A percentile compares a stretch with the other conserved stretches of the same genome.
These are phyloP conservation scores for Jacaranda mimosifolia DNA, from an alignment of 257 asterid genomes.

Conservation along the genomic window DNA sequence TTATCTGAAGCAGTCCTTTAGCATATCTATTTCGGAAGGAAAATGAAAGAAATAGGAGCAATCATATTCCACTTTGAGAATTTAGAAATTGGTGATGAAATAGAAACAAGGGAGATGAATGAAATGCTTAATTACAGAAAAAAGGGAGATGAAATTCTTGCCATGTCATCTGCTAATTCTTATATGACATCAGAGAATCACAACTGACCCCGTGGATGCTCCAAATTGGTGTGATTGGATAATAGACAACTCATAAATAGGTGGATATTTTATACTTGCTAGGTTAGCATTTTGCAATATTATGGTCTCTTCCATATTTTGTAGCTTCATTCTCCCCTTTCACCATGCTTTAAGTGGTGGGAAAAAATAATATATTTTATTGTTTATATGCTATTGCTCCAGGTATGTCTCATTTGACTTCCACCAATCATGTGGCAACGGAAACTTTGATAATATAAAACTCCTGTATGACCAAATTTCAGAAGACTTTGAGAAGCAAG, in stretches of 20 bases:
- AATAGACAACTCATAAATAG: conserved; percentile 17
- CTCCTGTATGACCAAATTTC: conserved; percentile 75
- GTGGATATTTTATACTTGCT: neutral
- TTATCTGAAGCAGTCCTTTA: neutral
- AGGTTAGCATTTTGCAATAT: conserved; percentile 16
- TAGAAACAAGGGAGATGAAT: conserved; percentile 22
- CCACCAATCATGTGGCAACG: conserved; percentile 83
- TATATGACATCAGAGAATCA: conserved; percentile 27
- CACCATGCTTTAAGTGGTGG: conserved; percentile 26
- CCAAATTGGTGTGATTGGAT: conserved; percentile 22
- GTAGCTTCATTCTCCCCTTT: conserved; percentile 25
- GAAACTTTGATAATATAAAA: conserved; percentile 84
- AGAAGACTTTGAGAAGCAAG: conserved; percentile 85
- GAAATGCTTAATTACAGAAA: too few species aligned
- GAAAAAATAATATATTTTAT: conserved; percentile 17
- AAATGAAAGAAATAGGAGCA: conserved; percentile 22
- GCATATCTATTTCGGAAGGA: conserved; percentile 22
- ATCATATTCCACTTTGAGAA: neutral
- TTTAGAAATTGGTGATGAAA: conserved; percentile 22
- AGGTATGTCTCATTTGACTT: conserved; percentile 94
- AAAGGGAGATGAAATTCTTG: conserved; percentile 30
- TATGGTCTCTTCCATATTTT: conserved; percentile 25
- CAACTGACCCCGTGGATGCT: conserved; percentile 24
- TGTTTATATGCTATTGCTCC: conserved; percentile 42
- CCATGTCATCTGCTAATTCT: conserved; percentile 26